Base-by-base conservation (phyloP, 306 rosid genomes). In the Corylus heterophylla region DNA sequence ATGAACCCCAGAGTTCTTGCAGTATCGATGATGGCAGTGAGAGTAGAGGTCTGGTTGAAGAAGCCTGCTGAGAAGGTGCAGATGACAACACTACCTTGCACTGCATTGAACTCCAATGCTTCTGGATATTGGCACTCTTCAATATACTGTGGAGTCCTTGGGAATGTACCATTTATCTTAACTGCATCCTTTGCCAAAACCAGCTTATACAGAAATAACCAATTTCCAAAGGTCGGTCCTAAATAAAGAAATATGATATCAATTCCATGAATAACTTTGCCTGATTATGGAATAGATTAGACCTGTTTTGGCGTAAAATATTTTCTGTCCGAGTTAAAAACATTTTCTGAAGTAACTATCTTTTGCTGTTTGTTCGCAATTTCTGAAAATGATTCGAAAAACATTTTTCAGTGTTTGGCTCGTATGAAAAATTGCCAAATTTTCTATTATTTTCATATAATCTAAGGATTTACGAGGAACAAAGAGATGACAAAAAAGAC, bases 101-200 rank as follows among this genome's bases (percentile, higher is more conserved):
- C 92, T 58, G 73, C 42, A 7, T 37, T 75, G 18, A 78, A 85
- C 52, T 95, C 92, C 14, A 95, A 83, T 71, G 86, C 96, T 76
- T 92, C 91, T 51, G 92, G 89, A 81, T 83, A 79, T 81, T 95
- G 98, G 37, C 98, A 95, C 85, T 95, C 98, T 79, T 92, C 96
- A 42, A 74, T 55, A 74, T 90, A 84, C 9, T 86, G 83, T 1
- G 83, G 64, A 20, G 89, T 86, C 49, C 39, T 69, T 39, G 89
- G 89, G 47, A 85, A 83, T 75, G 88, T 69, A 62, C 92, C 94
- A 67, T 88, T 79, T 69, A 7, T 44, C 83, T 79, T 90, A 16
- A 77, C 35, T 42, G 93, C 97, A 84, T 92, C 98, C 86, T 85
- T 93, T 31, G 97, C 98, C 66, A 85, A 78, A 67, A 91, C 90